Conservation (phyloP, 768 basidiomycete species). For the Plicaturopsis crispa region DNA sequence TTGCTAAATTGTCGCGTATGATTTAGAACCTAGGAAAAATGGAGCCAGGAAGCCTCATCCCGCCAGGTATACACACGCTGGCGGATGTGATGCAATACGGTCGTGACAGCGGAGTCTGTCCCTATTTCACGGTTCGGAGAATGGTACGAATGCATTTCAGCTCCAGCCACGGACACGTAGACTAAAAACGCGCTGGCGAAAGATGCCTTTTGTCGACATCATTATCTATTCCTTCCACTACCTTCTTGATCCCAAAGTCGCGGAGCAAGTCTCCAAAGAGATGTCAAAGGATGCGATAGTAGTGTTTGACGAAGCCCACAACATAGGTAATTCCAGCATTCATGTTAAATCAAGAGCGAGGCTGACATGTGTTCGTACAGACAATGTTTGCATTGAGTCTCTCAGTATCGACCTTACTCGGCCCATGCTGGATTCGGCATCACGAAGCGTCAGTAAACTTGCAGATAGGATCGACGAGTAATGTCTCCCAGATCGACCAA, state of each 20-base stretch:
- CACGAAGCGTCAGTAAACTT: slow-evolving; percentile 78
- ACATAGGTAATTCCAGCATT: slow-evolving; percentile 54
- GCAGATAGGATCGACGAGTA: slow-evolving; percentile 94
- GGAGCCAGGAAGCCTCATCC: slow-evolving; percentile 76
- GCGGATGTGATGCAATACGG: slow-evolving; percentile 90
- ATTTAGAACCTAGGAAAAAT: slow-evolving; percentile 71
- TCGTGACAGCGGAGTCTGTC: slow-evolving; percentile 78
- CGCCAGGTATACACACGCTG: slow-evolving; percentile 87
- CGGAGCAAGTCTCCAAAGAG: slow-evolving; percentile 97
- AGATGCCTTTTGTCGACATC: slow-evolving; percentile 95
- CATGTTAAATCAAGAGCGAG: background rate
- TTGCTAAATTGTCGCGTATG: slow-evolving; percentile 2
- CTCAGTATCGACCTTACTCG: slow-evolving; percentile 94
- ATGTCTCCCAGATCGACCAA: slow-evolving; percentile 18
- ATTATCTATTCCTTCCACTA: slow-evolving; percentile 99
- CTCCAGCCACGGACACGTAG: background rate
- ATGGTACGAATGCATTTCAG: slow-evolving; percentile 64
- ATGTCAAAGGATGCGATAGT: slow-evolving; percentile 97
- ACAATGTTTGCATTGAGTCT: slow-evolving; percentile 99
- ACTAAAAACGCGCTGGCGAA: background rate
- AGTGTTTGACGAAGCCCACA: slow-evolving; percentile 99
- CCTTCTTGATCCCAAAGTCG: slow-evolving; percentile 96
- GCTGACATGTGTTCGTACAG: slow-evolving; percentile 26
- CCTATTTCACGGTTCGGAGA: slow-evolving; percentile 91
- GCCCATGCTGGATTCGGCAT: slow-evolving; percentile 95